Conservation (phyloP, 2,329 filamentous ascomycete genomes). For the Aspergillus jensenii region DNA sequence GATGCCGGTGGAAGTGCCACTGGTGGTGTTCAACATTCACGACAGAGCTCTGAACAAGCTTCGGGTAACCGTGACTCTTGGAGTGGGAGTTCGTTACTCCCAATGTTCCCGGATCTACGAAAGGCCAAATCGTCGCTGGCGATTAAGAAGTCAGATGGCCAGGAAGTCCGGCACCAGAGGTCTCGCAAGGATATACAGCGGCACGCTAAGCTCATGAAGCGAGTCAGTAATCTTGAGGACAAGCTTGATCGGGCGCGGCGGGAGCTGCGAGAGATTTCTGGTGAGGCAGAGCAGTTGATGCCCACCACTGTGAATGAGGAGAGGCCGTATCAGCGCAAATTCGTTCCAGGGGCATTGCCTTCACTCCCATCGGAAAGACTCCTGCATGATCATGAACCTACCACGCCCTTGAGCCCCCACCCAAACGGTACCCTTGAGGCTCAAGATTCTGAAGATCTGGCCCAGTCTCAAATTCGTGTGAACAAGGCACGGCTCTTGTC, state of each 20-base stretch:
- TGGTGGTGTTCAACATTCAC: slow-evolving; percentile 14
- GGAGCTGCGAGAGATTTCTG: slow-evolving; percentile 53
- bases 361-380: slow-evolving; percentile 49
- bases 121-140: slow-evolving; percentile 32
- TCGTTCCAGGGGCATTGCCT: slow-evolving; percentile 44
- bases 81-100: slow-evolving; percentile 27
- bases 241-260: slow-evolving; percentile 57
- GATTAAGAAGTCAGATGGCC: slow-evolving; percentile 24
- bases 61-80: slow-evolving; percentile 13
- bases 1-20: not conserved
- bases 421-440: slow-evolving; percentile 2
- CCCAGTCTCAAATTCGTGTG: not conserved
- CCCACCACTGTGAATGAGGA: slow-evolving; percentile 21
- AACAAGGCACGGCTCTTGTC: not conserved
- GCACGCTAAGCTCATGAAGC: slow-evolving; percentile 58
- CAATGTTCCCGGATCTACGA: slow-evolving; percentile 37
- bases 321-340: slow-evolving; percentile 33
- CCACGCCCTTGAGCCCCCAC: slow-evolving; percentile 10
- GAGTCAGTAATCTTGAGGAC: slow-evolving; percentile 60
- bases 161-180: slow-evolving; percentile 45
- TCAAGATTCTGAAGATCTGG: not conserved
- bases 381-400: slow-evolving; percentile 27
- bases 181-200: slow-evolving; percentile 59
- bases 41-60: slow-evolving; percentile 15
- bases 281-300: slow-evolving; percentile 31